Evolutionary conservation across 2,329 filamentous ascomycete genomes (phyloP), one percentile per base, ranked within the genome.

Genomic region (Neonectria faginata): DNA sequence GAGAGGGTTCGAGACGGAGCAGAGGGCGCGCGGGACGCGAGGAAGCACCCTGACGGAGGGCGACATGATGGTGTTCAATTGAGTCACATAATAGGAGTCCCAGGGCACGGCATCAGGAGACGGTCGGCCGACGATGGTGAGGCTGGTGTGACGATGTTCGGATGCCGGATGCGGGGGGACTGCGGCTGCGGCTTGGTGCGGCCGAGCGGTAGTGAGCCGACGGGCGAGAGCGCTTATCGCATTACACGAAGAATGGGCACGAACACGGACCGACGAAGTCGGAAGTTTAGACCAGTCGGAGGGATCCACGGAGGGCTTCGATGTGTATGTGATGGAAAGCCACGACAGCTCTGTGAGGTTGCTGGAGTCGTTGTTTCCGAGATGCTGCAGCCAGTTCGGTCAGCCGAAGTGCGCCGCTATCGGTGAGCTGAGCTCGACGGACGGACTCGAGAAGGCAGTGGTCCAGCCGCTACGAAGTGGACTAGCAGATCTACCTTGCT

Each of bases 21-120:
- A 64, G 27, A 69, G 42, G 41, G 63, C 62, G 33, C 67, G 59
- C 45, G 62, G 66, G 50, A 65, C 61, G 27, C 22, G 56, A 63
- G 70, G 62, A 55, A 74, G 44, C 27, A 65, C 71, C 72, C 72
- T 70, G 39, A 70, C 48, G 33, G 69, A 73, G 67, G 72, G 72
- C 65, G 59, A 41, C 72, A 74, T 74, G 62, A 57, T 68, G 29
- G 51, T 60, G 54, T 68, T 57, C 65, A 61, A 60, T 27, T 57
- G 56, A 63, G 52, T 67, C 62, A 64, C 72, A 74, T 74, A 73
- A 68, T 71, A 69, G 41, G n/a, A 57, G 36, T 55, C 57, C 48
- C 54, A 27, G 47, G 50, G 52, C 56, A 58, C 25, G 62, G 52
- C 41, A 59, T 70, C 62, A 71, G 69, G 61, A 60, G 65, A 70